These are phyloP conservation scores for Penicillium cataractarum DNA, from an alignment of 495 filamentous ascomycete species.

Conservation along the genomic window DNA sequence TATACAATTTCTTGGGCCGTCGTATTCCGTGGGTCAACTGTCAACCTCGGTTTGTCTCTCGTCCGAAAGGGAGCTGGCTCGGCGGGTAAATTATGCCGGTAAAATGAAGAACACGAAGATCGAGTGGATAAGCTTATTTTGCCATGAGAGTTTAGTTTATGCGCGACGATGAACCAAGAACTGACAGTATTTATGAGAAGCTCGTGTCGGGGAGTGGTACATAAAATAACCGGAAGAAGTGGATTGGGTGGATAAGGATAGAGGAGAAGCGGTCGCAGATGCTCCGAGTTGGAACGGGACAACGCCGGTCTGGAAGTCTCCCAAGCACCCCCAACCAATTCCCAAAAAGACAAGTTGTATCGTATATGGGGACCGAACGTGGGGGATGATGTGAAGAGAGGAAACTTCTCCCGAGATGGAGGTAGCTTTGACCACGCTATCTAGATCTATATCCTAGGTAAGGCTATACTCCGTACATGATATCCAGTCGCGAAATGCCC, in stretches of 20 bases:
- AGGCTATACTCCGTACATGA: not conserved
- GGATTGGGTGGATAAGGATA: not conserved
- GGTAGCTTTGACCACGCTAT: not conserved
- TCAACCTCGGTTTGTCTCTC: slow-evolving; percentile 7
- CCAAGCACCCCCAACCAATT: not conserved
- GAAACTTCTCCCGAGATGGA: not conserved
- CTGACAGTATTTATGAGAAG: not conserved
- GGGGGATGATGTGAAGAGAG: not conserved
- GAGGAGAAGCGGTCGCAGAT: not conserved
- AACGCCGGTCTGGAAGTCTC: not conserved
- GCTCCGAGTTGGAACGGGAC: not conserved
- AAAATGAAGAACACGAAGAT: not conserved
- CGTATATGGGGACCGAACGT: not conserved
- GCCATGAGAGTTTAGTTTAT: not conserved
- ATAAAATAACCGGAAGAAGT: not conserved
- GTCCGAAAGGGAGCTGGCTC: slow-evolving; percentile 8
- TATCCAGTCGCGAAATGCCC: not conserved
- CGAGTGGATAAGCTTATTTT: slow-evolving; percentile 13
- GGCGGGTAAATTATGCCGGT: slow-evolving; percentile 7
- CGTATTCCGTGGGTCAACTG: too few relatives aligned
- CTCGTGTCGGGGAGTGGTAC: not conserved
- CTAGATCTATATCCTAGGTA: not conserved
- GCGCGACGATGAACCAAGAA: not conserved
- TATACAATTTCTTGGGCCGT: not conserved
- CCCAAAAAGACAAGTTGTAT: not conserved